Percentiles rank a stretch among this genome's conserved stretches.
Conservation (phyloP, 257 asterid species). For the Cynanchum wilfordii region DNA sequence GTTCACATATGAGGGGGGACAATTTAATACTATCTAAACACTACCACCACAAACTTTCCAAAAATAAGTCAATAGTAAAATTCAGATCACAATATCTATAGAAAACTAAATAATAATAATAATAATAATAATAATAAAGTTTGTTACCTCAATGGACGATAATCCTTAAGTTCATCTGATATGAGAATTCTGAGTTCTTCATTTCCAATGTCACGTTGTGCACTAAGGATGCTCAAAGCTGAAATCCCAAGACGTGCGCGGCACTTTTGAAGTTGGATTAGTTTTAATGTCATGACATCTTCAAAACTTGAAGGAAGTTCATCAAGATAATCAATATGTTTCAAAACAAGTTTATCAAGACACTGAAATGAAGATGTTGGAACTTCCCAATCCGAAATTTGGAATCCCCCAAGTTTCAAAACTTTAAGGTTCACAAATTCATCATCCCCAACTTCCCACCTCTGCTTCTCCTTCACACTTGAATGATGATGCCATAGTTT, state of each 20-base stretch:
- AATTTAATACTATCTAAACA: too few species aligned
- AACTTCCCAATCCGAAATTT: background rate
- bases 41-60: too few species aligned
- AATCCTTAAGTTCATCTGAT: too few species aligned
- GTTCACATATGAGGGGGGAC: too few species aligned
- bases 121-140: too few species aligned
- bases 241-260: background rate
- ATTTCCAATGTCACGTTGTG: background rate
- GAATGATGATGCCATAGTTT: background rate
- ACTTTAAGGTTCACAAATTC: background rate
- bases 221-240: background rate
- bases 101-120: too few species aligned
- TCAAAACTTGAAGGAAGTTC: background rate
- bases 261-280: background rate
- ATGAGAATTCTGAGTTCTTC: background rate
- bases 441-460: background rate
- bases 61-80: too few species aligned
- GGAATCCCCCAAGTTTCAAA: background rate
- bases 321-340: background rate
- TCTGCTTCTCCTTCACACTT: background rate
- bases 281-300: background rate
- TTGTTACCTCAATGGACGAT: too few species aligned
- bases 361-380: background rate
- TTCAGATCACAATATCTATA: too few species aligned
- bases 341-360: background rate